Base-by-base conservation (phyloP, 2,329 filamentous ascomycete genomes). In the Alternaria infectoria region DNA sequence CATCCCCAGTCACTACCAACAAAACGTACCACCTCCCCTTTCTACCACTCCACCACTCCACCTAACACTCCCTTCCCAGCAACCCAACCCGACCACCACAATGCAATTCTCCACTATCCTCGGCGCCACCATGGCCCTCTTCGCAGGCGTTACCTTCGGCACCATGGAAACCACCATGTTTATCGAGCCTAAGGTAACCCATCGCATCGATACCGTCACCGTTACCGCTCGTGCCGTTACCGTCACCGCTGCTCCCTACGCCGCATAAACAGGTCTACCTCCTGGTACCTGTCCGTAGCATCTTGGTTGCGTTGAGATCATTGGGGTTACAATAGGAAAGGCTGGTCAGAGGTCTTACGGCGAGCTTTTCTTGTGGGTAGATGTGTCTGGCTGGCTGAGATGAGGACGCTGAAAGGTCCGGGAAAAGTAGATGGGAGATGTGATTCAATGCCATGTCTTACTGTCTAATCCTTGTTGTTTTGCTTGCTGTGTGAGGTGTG, bases 51-150 rank as follows among this genome's bases (percentile, higher is more conserved):
- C 19, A n/a, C 3, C 15, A 40, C 15, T 19, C 19, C 44, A 30
- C 21, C 49, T 43, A 8, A 19, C 50, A 11, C 25, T 21, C 19
- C 17, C 25, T 15, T 5, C 19, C 3, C n/a, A 19, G 45, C 30
- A 23, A 4, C 12, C 17, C 25, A 17, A 36, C 7, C 17, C 30
- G 21, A 43, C 44, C n/a, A 21, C n/a, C 13, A 43, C 45, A 30
- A 62, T 62, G 60, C 60, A 62, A 11, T 17, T 26, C 44, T 15
- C 26, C n/a, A n/a, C 44, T n/a, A 3, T 32, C 21, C 6, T 59
- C 56, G 12, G 17, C 44, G 5, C 26, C 21, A 19, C 25, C 19
- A 4, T 62, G 15, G 26, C 60, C 17, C 25, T 55, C 12, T 45
- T 59, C 44, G 12, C 26, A 7, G 43, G 50, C 56, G 32, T 25